Percentiles rank a stretch among this genome's conserved stretches.
Evolutionary conservation across 768 basidiomycete genomes (phyloP).

Genomic region (Amanita molliuscula): DNA sequence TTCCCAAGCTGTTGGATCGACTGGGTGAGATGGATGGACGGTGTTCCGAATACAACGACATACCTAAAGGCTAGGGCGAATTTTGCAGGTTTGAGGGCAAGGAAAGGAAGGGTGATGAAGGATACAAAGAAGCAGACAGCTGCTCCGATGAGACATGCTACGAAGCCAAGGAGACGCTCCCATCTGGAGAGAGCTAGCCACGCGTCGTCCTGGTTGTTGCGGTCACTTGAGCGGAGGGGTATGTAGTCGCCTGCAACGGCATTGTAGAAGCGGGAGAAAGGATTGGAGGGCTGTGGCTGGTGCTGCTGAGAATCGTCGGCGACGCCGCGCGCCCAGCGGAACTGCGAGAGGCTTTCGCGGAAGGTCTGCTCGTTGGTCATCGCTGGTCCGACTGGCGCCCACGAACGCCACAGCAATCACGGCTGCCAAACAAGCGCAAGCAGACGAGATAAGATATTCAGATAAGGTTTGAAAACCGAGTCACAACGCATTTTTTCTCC

Average conservation of each 20-base stretch:
- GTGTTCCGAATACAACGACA: background rate
- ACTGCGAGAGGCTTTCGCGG: constrained; percentile 67
- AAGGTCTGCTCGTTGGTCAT: constrained; percentile 49
- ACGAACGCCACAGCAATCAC: background rate
- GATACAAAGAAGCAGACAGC: constrained; percentile 89
- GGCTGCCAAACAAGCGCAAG: background rate
- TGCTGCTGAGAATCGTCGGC: constrained; percentile 56
- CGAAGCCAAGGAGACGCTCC: constrained; percentile 91
- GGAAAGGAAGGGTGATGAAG: constrained; percentile 68
- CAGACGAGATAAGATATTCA: constrained; percentile 1
- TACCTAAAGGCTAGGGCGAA: constrained; percentile 86
- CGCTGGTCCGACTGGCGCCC: background rate
- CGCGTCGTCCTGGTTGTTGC: constrained; percentile 91
- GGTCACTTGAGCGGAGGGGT: constrained; percentile 72
- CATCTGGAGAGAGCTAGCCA: constrained; percentile 89
- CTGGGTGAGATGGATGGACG: constrained; percentile 1
- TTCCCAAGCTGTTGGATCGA: constrained; percentile 53
- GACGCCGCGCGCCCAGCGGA: constrained; percentile 72
- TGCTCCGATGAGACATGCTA: constrained; percentile 81
- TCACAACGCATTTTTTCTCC: background rate
- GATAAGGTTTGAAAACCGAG: background rate
- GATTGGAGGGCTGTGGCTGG: constrained; percentile 34
- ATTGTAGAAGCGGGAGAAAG: constrained; percentile 83
- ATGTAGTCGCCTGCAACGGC: constrained; percentile 82
- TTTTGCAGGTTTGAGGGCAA: constrained; percentile 65